A percentile compares a stretch with the other conserved stretches of the same genome.
Conservation (phyloP, 2,329 filamentous ascomycete species). For the Fusarium brachygibbosum region DNA sequence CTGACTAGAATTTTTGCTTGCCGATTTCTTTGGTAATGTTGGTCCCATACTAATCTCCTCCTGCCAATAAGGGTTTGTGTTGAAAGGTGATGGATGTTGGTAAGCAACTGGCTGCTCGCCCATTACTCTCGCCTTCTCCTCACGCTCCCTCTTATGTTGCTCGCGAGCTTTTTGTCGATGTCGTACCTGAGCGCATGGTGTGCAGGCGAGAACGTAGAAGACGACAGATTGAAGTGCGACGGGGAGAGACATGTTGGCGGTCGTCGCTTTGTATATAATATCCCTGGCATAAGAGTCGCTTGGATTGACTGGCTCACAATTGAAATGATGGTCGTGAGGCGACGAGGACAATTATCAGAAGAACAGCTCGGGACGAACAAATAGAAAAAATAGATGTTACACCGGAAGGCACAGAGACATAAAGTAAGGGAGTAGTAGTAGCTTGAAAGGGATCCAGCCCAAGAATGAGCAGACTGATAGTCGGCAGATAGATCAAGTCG, state of each 20-base stretch:
- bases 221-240: constrained; percentile 79
- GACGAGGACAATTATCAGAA: constrained; percentile 19
- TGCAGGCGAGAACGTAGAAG: constrained; percentile 83
- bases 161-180: constrained; percentile 78
- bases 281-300: constrained; percentile 42
- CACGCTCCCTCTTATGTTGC: constrained; percentile 76
- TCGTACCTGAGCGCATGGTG: constrained; percentile 79
- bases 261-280: constrained; percentile 39
- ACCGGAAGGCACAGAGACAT: constrained; percentile 33
- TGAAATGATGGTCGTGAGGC: constrained; percentile 6
- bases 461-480: constrained; percentile 40
- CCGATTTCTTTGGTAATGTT: constrained; percentile 73
- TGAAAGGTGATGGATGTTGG: constrained; percentile 83
- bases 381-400: constrained; percentile 24
- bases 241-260: constrained; percentile 60
- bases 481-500: constrained; percentile 9
- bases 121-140: constrained; percentile 74
- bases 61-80: constrained; percentile 89
- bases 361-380: neutral
- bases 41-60: constrained; percentile 90
- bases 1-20: constrained; percentile 70
- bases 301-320: constrained; percentile 15
- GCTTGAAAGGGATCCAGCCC: constrained; percentile 40
- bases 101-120: constrained; percentile 80
- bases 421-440: constrained; percentile 30